Base-by-base conservation (phyloP, 108 stramenopile genomes). In the Aurantiochytrium sp. region DNA sequence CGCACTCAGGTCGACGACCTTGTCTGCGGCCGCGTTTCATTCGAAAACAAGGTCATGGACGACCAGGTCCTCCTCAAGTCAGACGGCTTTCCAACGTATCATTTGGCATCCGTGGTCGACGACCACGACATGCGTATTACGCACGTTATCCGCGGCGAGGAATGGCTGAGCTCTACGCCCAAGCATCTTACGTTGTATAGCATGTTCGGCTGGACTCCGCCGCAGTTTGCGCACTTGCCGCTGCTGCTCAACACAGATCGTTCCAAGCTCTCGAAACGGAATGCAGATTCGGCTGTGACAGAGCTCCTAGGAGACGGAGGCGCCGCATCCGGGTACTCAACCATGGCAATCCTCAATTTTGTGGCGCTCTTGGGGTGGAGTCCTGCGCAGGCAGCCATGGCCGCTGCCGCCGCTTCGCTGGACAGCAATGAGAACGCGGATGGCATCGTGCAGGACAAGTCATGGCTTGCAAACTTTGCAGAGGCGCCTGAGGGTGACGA, bases 81-180 rank as follows among this genome's bases (percentile, higher is more conserved):
- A 5, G 89, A 90, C 83, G 89, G 89, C 25, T 90, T 53, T 53
- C 89, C 89, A 8, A 90, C 89, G 0, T 90, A 90, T 45, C 89
- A 90, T 42, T 51, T 90, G 4, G 89, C 89, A 4, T 73, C 76
- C 21, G 89, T 90, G 58, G 89, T 87, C 47, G 89, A 90, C 23
- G 89, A 90, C 53, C 55, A 25, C 58, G 35, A 25, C 45, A 87
- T 87, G 76, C 6, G 29, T 3, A 87, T 90, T 4, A 87, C 45
- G 5, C 88, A 90, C 60, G 89, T 90, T 5, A 88, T 90, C 28
- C 89, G 89, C 42, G 89, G 89, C 21, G 88, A 90, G 58, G 89
- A 90, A 28, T 90, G 89, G 89, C 76, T 90, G 19, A 35, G 28
- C 57, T 87, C 83, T 47, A 57, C 87, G 6, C 89, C 89, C 60